Conservation (phyloP, 2,329 filamentous ascomycete genomes). For the Nigrograna mackinnonii region DNA sequence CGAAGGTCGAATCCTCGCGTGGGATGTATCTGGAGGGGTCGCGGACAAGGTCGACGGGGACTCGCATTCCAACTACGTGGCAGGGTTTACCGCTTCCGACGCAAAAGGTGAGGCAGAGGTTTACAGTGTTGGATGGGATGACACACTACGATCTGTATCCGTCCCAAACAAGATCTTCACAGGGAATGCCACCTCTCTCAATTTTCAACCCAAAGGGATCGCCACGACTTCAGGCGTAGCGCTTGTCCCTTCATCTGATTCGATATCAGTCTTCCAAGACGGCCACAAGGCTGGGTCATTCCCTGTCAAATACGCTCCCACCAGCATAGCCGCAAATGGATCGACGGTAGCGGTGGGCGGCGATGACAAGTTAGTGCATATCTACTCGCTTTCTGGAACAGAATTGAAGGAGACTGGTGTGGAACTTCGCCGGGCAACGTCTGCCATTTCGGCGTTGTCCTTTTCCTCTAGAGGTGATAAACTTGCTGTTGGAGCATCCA, state of each 20-base stretch:
- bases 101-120: conserved; percentile 51
- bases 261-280: conserved; percentile 64
- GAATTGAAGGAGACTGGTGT: conserved; percentile 57
- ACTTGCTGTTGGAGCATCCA: conserved; percentile 79
- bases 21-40: conserved; percentile 73
- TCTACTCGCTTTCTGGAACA: conserved; percentile 68
- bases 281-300: conserved; percentile 63
- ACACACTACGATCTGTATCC: conserved; percentile 81
- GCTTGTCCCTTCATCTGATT: conserved; percentile 57
- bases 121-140: conserved; percentile 94
- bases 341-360: conserved; percentile 75
- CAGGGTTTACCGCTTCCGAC: conserved; percentile 65
- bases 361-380: conserved; percentile 72
- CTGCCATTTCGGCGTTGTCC: conserved; percentile 75
- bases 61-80: conserved; percentile 82
- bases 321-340: conserved; percentile 71
- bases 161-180: conserved; percentile 74
- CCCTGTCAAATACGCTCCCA: conserved; percentile 66
- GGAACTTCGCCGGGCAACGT: conserved; percentile 69
- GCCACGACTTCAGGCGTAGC: conserved; percentile 58
- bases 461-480: conserved; percentile 80
- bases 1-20: conserved; percentile 83
- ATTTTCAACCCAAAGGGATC: conserved; percentile 80
- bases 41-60: conserved; percentile 77
- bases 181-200: conserved; percentile 68